Conservation (phyloP, 306 rosid genomes). For the Macrotyloma uniflorum region DNA sequence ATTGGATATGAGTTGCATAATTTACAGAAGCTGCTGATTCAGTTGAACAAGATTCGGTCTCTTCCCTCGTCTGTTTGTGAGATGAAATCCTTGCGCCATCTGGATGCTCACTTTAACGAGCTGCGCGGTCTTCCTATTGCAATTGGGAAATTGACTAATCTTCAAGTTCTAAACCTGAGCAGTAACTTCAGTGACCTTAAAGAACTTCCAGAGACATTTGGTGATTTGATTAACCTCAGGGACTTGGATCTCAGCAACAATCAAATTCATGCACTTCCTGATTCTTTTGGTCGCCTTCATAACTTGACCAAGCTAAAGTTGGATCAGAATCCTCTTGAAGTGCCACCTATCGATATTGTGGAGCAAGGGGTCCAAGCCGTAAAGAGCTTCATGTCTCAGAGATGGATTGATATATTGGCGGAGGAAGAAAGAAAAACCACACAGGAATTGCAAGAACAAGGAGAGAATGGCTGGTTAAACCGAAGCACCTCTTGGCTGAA, state of each 20-base stretch:
- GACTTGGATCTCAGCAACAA: conserved; percentile 96
- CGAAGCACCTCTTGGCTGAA: conserved; percentile 92
- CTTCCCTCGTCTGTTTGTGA: conserved; percentile 87
- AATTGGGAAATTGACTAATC: conserved; percentile 68
- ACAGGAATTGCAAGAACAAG: conserved; percentile 56
- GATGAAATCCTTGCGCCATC: conserved; percentile 69
- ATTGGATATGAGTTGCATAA: conserved; percentile 69
- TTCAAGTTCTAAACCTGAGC: conserved; percentile 69
- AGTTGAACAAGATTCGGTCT: conserved; percentile 83
- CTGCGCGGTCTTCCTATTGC: conserved; percentile 82
- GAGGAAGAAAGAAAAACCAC: conserved; percentile 78
- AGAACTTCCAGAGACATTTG: conserved; percentile 84
- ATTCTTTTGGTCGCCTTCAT: conserved; percentile 88
- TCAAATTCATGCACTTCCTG: conserved; percentile 87
- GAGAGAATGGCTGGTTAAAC: conserved; percentile 71
- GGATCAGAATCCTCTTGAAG: conserved; percentile 84
- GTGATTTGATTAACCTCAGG: conserved; percentile 78
- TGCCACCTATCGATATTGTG: conserved; percentile 80
- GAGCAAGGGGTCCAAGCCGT: conserved; percentile 73
- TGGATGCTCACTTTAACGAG: conserved; percentile 97
- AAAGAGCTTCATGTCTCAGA: conserved; percentile 74
- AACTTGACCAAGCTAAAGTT: conserved; percentile 75
- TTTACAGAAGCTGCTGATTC: conserved; percentile 68
- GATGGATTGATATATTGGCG: conserved; percentile 74
- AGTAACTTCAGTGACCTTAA: conserved; percentile 83